These are phyloP conservation scores for Suhomyces faveliae DNA, from an alignment of 805 yeast genomes.

Conservation along the genomic window DNA sequence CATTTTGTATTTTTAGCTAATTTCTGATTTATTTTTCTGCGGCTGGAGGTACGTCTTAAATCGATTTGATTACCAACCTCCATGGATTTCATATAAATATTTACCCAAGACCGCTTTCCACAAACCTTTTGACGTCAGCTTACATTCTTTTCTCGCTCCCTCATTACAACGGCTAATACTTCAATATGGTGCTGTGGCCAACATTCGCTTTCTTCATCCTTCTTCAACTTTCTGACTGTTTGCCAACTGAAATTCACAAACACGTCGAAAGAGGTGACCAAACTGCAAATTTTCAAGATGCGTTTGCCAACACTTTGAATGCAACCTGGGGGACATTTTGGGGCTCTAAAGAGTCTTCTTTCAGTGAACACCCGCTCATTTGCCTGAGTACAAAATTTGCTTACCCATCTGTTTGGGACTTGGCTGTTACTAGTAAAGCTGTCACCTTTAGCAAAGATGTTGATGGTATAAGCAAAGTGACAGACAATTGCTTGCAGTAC, in stretches of 20 bases:
- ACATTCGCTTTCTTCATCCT: neutral
- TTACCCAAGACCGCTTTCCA: neutral
- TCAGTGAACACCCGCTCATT: slow-evolving; percentile 6
- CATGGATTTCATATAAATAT: neutral
- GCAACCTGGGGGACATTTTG: slow-evolving; percentile 20
- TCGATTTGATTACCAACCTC: neutral
- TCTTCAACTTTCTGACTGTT: neutral
- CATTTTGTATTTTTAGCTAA: neutral
- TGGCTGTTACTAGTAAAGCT: slow-evolving; percentile 16
- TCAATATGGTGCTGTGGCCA: neutral
- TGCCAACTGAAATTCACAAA: neutral
- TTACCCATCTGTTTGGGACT: slow-evolving; percentile 13
- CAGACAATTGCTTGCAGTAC: slow-evolving; percentile 8
- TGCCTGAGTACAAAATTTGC: slow-evolving; percentile 6
- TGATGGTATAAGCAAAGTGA: slow-evolving; percentile 3
- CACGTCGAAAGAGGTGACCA: neutral
- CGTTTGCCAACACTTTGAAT: slow-evolving; percentile 10
- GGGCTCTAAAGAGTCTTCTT: slow-evolving; percentile 12
- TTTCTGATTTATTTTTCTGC: neutral
- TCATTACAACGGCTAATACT: neutral
- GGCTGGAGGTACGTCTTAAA: neutral
- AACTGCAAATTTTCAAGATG: neutral
- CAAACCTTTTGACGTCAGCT: neutral
- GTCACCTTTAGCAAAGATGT: slow-evolving; percentile 6
- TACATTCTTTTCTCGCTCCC: neutral